phyloP scores from a whole-genome alignment of 306 rosid species.

The Fragaria iinumae region DNA sequence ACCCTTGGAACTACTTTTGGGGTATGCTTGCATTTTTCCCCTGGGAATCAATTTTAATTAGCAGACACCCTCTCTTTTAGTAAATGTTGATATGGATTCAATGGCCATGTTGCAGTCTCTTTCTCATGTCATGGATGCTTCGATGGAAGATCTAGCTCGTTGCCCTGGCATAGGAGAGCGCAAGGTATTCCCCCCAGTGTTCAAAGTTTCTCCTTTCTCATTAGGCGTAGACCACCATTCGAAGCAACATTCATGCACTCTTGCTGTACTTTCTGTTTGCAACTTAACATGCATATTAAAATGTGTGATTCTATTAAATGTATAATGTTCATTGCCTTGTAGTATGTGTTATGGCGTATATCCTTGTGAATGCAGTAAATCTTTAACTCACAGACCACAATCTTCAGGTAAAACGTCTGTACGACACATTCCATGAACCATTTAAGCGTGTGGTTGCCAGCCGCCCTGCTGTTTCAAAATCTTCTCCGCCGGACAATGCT shows the following conservation, averaged over 20 bases:
- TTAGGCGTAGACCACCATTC: conserved; percentile 5
- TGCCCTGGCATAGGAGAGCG: conserved; percentile 99
- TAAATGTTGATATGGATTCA: conserved; percentile 11
- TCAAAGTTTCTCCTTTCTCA: conserved; percentile 9
- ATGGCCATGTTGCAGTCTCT: conserved; percentile 62
- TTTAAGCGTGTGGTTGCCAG: conserved; percentile 71
- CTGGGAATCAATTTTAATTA: background rate
- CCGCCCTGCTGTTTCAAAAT: conserved; percentile 48
- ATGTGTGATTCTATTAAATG: background rate
- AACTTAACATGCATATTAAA: background rate
- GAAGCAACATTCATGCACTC: background rate
- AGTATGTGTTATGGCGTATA: background rate
- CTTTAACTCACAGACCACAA: background rate
- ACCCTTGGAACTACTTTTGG: conserved; percentile 95
- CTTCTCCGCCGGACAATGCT: conserved; percentile 34
- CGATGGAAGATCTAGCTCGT: conserved; percentile 98
- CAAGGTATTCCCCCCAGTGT: conserved; percentile 53
- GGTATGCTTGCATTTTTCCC: conserved; percentile 44
- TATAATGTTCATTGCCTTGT: background rate
- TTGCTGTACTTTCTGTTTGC: background rate
- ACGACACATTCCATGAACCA: conserved; percentile 92
- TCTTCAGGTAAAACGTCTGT: conserved; percentile 78
- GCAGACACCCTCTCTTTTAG: background rate
- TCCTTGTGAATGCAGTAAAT: background rate
- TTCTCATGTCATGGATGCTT: conserved; percentile 88